Evolutionary conservation across 352 stramenopile genomes (phyloP).

Genomic region (Phytopythium delawarense): DNA sequence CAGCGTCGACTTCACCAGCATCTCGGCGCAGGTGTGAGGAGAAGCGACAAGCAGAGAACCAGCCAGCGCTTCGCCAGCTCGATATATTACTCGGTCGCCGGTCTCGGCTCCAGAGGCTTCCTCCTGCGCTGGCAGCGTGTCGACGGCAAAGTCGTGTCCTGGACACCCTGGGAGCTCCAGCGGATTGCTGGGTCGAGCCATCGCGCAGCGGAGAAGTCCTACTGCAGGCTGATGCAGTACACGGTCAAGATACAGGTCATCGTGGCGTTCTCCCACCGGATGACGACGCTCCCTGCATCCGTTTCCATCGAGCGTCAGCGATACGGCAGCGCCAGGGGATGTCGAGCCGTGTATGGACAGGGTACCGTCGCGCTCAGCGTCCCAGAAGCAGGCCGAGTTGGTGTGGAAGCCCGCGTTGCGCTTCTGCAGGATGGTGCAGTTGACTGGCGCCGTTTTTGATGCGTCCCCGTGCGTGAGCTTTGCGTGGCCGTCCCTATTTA

Average conservation of each 20-base stretch:
- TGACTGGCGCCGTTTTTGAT: slow-evolving; percentile 45
- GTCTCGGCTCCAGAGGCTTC: not conserved
- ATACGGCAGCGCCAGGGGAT: not conserved
- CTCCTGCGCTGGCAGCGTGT: not conserved
- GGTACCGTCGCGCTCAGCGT: slow-evolving; percentile 74
- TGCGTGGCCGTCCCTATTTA: slow-evolving; percentile 33
- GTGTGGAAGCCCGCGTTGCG: slow-evolving; percentile 84
- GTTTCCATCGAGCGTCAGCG: not conserved
- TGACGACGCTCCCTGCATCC: slow-evolving; percentile 55
- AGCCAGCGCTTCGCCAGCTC: not conserved
- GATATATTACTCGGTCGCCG: slow-evolving; percentile 3
- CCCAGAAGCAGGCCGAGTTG: slow-evolving; percentile 87
- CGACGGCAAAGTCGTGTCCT: not conserved
- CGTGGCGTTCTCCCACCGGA: slow-evolving; percentile 71
- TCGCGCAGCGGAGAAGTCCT: not conserved
- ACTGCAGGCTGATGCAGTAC: slow-evolving; percentile 72
- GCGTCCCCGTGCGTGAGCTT: not conserved
- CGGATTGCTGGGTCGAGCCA: not conserved
- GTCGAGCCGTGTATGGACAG: not conserved
- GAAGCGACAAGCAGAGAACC: not conserved
- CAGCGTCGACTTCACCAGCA: slow-evolving; percentile 82
- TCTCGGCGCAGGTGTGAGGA: slow-evolving; percentile 29
- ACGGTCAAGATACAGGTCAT: slow-evolving; percentile 71
- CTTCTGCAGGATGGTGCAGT: slow-evolving; percentile 88
- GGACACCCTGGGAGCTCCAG: not conserved